Conservation (phyloP, 768 basidiomycete genomes). For the Dictyophora rubrovolvata region DNA sequence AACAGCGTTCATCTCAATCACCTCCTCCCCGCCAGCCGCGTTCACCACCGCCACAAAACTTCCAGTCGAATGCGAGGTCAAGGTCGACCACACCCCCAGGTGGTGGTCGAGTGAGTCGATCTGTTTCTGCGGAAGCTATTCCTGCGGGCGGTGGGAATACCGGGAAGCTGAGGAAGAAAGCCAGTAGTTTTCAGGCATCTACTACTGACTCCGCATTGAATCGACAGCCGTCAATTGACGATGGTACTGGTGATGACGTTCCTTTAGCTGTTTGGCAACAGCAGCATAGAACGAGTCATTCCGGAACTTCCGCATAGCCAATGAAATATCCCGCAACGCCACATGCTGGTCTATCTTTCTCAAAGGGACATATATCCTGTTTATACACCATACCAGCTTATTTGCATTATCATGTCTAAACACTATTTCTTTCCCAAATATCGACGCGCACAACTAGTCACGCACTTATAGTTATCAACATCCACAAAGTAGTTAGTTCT, state of each 20-base stretch:
- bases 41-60: conserved; percentile 3
- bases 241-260: conserved; percentile 59
- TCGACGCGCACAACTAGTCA: background rate
- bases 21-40: conserved; percentile 5
- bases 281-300: conserved; percentile 27
- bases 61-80: conserved; percentile 9
- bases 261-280: conserved; percentile 75
- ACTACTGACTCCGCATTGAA: background rate
- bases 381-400: background rate
- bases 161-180: conserved; percentile 46
- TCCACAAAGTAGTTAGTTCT: background rate
- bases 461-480: background rate
- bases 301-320: background rate
- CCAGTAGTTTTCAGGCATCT: conserved; percentile 39
- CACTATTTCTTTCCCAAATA: background rate
- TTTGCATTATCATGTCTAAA: background rate
- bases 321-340: background rate
- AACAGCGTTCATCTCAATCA: background rate
- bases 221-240: conserved; percentile 28
- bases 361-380: background rate
- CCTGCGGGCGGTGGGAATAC: conserved; percentile 36
- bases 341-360: background rate
- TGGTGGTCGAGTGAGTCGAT: conserved; percentile 39
- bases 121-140: conserved; percentile 56
- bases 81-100: conserved; percentile 12